phyloP scores from a whole-genome alignment of 768 basidiomycete genomes.

The Mycena vitilis region DNA sequence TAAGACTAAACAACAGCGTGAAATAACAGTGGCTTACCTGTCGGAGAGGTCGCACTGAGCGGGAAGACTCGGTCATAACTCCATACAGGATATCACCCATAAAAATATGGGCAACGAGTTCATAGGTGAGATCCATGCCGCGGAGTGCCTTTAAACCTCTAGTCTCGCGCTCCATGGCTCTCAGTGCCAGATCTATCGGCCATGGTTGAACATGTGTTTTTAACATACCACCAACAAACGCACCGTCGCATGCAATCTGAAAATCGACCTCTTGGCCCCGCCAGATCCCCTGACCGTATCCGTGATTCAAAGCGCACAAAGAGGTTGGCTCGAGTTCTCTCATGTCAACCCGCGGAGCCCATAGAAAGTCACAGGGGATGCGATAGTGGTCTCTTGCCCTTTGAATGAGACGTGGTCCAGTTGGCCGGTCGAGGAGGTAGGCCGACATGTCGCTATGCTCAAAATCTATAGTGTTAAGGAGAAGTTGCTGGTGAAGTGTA shows the following conservation, averaged over 20 bases:
- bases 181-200: conserved; percentile 2
- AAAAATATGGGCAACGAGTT: conserved; percentile 27
- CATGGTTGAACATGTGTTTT: background rate
- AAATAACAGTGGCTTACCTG: background rate
- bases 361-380: conserved; percentile 24
- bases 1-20: no score
- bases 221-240: background rate
- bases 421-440: conserved; percentile 15
- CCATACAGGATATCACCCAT: conserved; percentile 15
- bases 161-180: conserved; percentile 2
- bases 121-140: conserved; percentile 19
- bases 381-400: background rate
- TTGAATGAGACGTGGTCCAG: conserved; percentile 27
- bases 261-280: conserved; percentile 18
- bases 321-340: conserved; percentile 18
- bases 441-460: background rate
- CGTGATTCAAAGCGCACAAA: background rate
- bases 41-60: background rate
- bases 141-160: conserved; percentile 2
- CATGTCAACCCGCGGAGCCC: conserved; percentile 23
- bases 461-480: conserved; percentile 25
- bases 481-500: conserved; percentile 8
- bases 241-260: conserved; percentile 13
- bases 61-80: conserved; percentile 10
- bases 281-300: conserved; percentile 15